phyloP scores from a whole-genome alignment of 495 filamentous ascomycete genomes.

The Barbatosphaeria neglecta region DNA sequence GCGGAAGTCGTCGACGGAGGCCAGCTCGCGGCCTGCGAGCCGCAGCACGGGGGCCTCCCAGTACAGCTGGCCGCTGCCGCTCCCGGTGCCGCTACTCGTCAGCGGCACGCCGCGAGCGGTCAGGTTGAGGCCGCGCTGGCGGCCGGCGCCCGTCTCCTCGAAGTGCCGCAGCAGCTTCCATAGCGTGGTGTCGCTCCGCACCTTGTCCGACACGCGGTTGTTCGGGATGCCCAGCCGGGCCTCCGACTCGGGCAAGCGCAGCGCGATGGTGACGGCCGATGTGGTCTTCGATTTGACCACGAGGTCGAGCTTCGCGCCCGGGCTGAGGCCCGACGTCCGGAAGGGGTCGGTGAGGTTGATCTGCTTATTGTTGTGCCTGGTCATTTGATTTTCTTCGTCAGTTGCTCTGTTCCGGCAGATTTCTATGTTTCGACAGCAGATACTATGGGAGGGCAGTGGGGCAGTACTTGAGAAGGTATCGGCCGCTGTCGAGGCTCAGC shows the following conservation, averaged over 20 bases:
- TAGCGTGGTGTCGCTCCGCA: slow-evolving; percentile 69
- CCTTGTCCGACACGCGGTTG: slow-evolving; percentile 64
- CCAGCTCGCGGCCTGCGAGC: slow-evolving; percentile 66
- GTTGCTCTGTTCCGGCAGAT: neutral
- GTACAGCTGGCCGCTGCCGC: slow-evolving; percentile 60
- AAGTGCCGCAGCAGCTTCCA: slow-evolving; percentile 86
- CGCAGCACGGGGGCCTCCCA: slow-evolving; percentile 80
- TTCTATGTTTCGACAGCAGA: no score
- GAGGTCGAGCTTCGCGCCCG: slow-evolving; percentile 87
- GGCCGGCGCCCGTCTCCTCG: slow-evolving; percentile 52
- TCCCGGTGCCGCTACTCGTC: slow-evolving; percentile 35
- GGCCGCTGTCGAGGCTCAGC: slow-evolving; percentile 56
- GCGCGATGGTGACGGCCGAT: slow-evolving; percentile 69
- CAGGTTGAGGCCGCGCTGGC: slow-evolving; percentile 53
- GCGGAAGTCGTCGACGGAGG: slow-evolving; percentile 67
- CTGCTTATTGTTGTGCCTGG: slow-evolving; percentile 66
- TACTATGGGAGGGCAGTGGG: slow-evolving; percentile 11
- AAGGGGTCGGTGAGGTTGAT: slow-evolving; percentile 75
- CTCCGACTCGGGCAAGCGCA: slow-evolving; percentile 66
- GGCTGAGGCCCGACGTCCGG: slow-evolving; percentile 72
- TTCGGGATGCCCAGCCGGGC: slow-evolving; percentile 38
- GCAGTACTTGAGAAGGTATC: slow-evolving; percentile 75
- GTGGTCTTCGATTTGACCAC: slow-evolving; percentile 74
- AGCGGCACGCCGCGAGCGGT: slow-evolving; percentile 65
- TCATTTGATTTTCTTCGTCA: neutral